These are phyloP conservation scores for Aeschynomene evenia DNA, from an alignment of 306 rosid species.

Conservation along the genomic window DNA sequence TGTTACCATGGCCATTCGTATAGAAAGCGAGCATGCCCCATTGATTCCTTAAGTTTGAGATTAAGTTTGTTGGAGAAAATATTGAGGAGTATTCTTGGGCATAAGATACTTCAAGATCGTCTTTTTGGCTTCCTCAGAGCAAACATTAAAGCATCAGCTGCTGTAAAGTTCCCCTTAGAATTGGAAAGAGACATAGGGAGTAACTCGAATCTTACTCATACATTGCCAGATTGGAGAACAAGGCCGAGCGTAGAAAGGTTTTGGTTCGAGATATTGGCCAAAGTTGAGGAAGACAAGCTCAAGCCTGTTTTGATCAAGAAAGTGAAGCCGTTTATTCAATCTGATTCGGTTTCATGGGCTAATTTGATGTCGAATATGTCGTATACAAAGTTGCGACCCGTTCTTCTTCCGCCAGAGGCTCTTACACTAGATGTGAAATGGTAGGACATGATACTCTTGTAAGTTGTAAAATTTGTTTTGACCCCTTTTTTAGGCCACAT, in stretches of 20 bases:
- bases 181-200: conserved; percentile 53
- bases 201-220: conserved; percentile 24
- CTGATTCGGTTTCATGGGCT: conserved; percentile 74
- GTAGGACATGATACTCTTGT: conserved; percentile 53
- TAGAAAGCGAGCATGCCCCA: conserved; percentile 46
- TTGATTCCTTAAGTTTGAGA: conserved; percentile 58
- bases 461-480: conserved; percentile 28
- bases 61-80: conserved; percentile 54
- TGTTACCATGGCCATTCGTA: conserved; percentile 46
- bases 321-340: conserved; percentile 53
- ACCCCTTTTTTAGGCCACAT: conserved; percentile 6
- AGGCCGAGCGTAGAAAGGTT: conserved; percentile 53
- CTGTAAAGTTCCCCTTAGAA: conserved; percentile 60
- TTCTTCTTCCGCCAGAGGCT: conserved; percentile 76
- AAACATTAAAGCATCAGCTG: conserved; percentile 59
- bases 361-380: conserved; percentile 75
- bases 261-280: conserved; percentile 66
- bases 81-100: conserved; percentile 52
- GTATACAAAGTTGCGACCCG: conserved; percentile 63
- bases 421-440: conserved; percentile 88
- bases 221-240: conserved; percentile 73
- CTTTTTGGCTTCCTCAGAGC: conserved; percentile 57
- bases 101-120: conserved; percentile 44
- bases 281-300: conserved; percentile 53
- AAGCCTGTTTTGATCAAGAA: conserved; percentile 54